Percentiles rank a stretch among this genome's conserved stretches.
Conservation (phyloP, 176 grass and related monocot species). For the Zoysia japonica region DNA sequence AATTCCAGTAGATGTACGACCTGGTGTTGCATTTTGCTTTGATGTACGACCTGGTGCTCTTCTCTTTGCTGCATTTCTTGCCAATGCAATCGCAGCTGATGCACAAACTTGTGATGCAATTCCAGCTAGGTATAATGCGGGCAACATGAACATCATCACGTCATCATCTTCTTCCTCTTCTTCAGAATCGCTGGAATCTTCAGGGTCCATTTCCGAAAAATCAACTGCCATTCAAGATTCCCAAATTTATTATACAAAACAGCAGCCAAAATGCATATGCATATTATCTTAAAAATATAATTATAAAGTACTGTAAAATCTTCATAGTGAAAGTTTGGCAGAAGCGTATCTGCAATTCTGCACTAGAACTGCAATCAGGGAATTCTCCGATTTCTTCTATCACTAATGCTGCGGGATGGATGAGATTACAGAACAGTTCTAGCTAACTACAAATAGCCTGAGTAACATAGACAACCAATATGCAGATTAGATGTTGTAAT, state of each 20-base stretch:
- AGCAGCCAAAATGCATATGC: neutral
- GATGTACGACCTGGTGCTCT: neutral
- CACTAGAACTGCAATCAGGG: neutral
- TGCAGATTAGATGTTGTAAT: no score
- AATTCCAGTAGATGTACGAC: neutral
- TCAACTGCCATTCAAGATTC: slow-evolving; percentile 6
- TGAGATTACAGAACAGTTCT: neutral
- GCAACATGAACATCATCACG: slow-evolving; percentile 48
- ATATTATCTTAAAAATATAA: neutral
- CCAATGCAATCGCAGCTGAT: neutral
- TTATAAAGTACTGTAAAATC: neutral
- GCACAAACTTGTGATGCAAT: neutral
- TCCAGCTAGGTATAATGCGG: slow-evolving; percentile 38
- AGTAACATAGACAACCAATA: no score
- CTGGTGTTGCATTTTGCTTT: neutral
- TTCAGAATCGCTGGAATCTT: slow-evolving; percentile 36
- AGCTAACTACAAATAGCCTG: neutral
- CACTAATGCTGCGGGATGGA: neutral
- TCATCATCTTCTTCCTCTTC: slow-evolving; percentile 41
- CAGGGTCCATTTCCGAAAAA: slow-evolving; percentile 38
- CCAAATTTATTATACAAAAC: neutral
- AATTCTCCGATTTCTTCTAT: neutral
- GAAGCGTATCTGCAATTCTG: neutral
- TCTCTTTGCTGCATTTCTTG: slow-evolving; percentile 3
- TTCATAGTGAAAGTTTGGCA: neutral